Conservation (phyloP, 129 eudicot species). For the Flaveria sonorensis region DNA sequence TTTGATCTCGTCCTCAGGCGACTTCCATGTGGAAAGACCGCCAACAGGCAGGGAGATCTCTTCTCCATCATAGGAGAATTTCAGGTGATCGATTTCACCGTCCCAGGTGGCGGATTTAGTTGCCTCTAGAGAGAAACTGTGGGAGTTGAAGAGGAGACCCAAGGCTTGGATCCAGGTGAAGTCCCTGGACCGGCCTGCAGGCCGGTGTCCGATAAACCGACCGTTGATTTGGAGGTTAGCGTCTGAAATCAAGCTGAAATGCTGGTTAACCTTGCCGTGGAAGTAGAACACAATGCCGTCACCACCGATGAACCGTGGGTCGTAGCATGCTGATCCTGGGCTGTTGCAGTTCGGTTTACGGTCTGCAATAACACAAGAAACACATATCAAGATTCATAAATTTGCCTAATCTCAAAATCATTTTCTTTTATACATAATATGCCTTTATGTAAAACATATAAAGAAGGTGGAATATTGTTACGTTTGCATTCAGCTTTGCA, state of each 20-base stretch:
- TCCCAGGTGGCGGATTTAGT: slow-evolving; percentile 58
- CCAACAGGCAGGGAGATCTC: slow-evolving; percentile 29
- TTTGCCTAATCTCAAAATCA: too few relatives aligned
- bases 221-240: slow-evolving; percentile 72
- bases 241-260: slow-evolving; percentile 70
- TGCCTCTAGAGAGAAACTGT: slow-evolving; percentile 62
- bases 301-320: slow-evolving; percentile 78
- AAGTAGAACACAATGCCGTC: slow-evolving; percentile 76
- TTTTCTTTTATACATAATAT: too few relatives aligned
- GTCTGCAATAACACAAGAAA: slow-evolving; percentile 24
- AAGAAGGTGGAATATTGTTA: neutral
- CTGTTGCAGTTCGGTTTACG: slow-evolving; percentile 57
- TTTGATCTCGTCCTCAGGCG: slow-evolving; percentile 33
- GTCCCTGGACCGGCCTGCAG: slow-evolving; percentile 59
- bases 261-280: slow-evolving; percentile 65
- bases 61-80: slow-evolving; percentile 44
- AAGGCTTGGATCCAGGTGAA: slow-evolving; percentile 86
- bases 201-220: slow-evolving; percentile 69
- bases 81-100: slow-evolving; percentile 46
- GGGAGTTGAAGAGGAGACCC: slow-evolving; percentile 55
- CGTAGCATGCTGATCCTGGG: slow-evolving; percentile 69
- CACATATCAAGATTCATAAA: neutral
- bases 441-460: neutral
- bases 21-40: slow-evolving; percentile 46
- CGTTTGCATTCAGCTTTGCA: slow-evolving; percentile 46